Evolutionary conservation across 768 basidiomycete genomes (phyloP).

Genomic region (Pisolithus marmoratus): DNA sequence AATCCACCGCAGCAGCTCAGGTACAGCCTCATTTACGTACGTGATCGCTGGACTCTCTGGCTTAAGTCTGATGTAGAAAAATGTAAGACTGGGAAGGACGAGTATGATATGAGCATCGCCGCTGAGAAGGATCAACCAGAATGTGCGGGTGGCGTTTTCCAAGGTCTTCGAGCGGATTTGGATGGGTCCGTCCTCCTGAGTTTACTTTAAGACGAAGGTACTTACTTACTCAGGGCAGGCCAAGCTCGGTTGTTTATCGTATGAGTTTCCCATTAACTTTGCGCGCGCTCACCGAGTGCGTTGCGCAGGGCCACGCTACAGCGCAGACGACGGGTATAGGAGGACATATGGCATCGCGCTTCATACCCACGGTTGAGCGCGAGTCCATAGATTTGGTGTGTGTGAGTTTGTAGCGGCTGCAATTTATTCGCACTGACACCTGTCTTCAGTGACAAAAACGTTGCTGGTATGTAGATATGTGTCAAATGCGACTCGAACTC

Average conservation of each 20-base stretch:
- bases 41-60: constrained; percentile 16
- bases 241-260: constrained; percentile 83
- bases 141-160: constrained; percentile 70
- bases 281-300: constrained; percentile 3
- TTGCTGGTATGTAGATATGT: constrained; percentile 47
- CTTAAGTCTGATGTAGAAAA: not conserved
- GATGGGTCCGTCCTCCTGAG: constrained; percentile 51
- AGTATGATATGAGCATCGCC: constrained; percentile 66
- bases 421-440: not conserved
- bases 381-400: constrained; percentile 89
- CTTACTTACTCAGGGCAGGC: constrained; percentile 43
- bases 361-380: constrained; percentile 94
- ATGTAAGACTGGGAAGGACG: constrained; percentile 70
- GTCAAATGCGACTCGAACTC: not conserved
- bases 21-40: constrained; percentile 81
- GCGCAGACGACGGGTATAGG: constrained; percentile 85
- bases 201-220: constrained; percentile 15
- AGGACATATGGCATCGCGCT: constrained; percentile 69
- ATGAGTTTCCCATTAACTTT: constrained; percentile 15
- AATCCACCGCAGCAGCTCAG: constrained; percentile 71
- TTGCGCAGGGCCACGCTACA: constrained; percentile 76
- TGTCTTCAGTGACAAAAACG: constrained; percentile 65
- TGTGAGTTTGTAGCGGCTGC: constrained; percentile 18
- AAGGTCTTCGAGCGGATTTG: constrained; percentile 80
- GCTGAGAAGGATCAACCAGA: constrained; percentile 55